phyloP scores from a whole-genome alignment of 768 basidiomycete species.

The Lactarius quietus region DNA sequence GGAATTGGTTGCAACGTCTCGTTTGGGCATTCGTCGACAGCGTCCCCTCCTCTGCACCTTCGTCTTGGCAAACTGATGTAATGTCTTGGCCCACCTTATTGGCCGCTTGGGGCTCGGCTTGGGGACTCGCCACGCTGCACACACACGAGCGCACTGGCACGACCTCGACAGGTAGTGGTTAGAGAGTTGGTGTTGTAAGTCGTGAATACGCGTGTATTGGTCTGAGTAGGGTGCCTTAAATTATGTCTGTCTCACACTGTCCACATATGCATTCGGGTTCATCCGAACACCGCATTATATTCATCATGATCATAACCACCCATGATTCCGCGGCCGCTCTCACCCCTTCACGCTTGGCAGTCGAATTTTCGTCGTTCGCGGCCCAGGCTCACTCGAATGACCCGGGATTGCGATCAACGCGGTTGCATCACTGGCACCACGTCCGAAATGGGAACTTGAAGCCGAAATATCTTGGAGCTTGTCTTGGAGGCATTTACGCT shows the following conservation, averaged over 20 bases:
- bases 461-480: no score
- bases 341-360: no score
- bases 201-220: background rate
- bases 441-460: no score
- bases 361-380: no score
- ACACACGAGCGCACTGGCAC: background rate
- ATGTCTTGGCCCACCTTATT: conserved; percentile 1
- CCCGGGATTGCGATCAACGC: no score
- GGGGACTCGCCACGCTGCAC: background rate
- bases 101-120: background rate
- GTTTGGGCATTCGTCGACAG: background rate
- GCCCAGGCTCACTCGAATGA: no score
- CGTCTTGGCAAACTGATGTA: conserved; percentile 1
- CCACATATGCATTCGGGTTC: background rate
- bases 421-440: no score
- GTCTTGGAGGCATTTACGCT: no score
- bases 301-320: no score
- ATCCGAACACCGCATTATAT: background rate
- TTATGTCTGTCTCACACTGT: no score
- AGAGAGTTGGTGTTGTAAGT: background rate
- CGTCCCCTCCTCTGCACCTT: background rate
- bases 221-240: background rate
- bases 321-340: no score
- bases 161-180: background rate
- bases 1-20: background rate